phyloP scores from a whole-genome alignment of 768 basidiomycete genomes.

The Termitomyces sp. region DNA sequence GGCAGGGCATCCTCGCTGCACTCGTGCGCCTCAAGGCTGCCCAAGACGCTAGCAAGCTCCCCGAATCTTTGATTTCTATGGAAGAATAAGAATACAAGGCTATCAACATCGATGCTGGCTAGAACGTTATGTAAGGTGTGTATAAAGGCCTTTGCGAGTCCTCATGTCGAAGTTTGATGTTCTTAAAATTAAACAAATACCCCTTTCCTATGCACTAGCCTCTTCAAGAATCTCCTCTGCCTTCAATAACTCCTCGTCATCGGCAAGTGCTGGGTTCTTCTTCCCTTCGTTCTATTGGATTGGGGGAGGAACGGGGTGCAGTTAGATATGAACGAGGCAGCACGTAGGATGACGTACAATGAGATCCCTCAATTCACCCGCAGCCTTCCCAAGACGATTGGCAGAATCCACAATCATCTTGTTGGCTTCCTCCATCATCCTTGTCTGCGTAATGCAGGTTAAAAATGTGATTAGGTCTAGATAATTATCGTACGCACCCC shows the following conservation, averaged over 20 bases:
- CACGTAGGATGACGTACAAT: conserved; percentile 49
- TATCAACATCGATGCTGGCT: background rate
- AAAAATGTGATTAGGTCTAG: background rate
- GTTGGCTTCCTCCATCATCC: conserved; percentile 70
- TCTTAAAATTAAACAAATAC: background rate
- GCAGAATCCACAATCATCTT: conserved; percentile 77
- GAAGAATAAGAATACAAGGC: conserved; percentile 19
- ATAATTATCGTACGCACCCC: conserved; percentile 42
- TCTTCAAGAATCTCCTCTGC: conserved; percentile 59
- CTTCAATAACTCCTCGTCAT: conserved; percentile 43
- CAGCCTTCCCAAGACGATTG: conserved; percentile 56
- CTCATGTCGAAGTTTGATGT: conserved; percentile 6
- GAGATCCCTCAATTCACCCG: conserved; percentile 60
- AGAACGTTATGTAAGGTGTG: conserved; percentile 7
- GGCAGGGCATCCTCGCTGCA: conserved; percentile 70
- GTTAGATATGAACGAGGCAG: conserved; percentile 4
- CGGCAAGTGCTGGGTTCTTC: conserved; percentile 35
- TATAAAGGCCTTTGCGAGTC: background rate
- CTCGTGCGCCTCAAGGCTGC: conserved; percentile 58
- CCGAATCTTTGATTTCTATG: conserved; percentile 17
- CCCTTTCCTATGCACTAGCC: conserved; percentile 38
- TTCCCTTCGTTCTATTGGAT: conserved; percentile 41
- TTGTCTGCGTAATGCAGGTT: conserved; percentile 37
- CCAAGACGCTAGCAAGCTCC: conserved; percentile 22
- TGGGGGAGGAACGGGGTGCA: conserved; percentile 6